Evolutionary conservation across 441 rosid species (phyloP), one percentile per base, ranked within the genome.

Genomic region (Breynia disticha): DNA sequence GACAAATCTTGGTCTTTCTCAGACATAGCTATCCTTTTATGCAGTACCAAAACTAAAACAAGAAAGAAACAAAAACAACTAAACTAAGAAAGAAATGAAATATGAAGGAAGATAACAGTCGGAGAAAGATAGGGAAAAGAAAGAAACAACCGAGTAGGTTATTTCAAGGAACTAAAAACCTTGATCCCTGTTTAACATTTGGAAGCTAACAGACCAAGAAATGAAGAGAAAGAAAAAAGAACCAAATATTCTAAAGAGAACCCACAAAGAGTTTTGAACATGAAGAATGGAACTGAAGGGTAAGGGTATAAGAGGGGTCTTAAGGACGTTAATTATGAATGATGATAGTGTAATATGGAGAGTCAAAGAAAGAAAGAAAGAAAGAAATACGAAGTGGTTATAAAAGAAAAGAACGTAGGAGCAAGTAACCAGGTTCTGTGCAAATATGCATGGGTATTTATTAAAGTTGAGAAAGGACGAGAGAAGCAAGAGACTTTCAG

Each of bases 1-100:
- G 65, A 67, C 24, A 76, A 77, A 57, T 71, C 80, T n/a, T 64
- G 54, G 57, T 73, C 79, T 67, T 79, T 71, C 35, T 73, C 79
- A 8, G 63, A 78, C 96, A 88, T 82, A 17, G 16, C 19, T 28
- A 17, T 35, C 11, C 15, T 24, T 16, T 17, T 35, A 58, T 49
- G 50, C 39, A 62, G 35, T 55, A 42, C 41, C 48, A 24, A 53
- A 20, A 28, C 35, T 28, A 28, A 28, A 28, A 5, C 35, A 28
- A 28, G 35, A 28, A 28, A 1, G 5, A 49, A 61, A 50, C 22
- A 16, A 66, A 63, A 37, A 62, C 49, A 37, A 16, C 19, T 52
- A 43, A n/a, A 2, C n/a, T 10, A 47, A 51, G 15, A 9, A 17
- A 6, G 18, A 28, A 15, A 47, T 35, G 11, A 54, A 5, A n/a